phyloP scores from a whole-genome alignment of 176 grass and related monocot species.

The Leersia perrieri region DNA sequence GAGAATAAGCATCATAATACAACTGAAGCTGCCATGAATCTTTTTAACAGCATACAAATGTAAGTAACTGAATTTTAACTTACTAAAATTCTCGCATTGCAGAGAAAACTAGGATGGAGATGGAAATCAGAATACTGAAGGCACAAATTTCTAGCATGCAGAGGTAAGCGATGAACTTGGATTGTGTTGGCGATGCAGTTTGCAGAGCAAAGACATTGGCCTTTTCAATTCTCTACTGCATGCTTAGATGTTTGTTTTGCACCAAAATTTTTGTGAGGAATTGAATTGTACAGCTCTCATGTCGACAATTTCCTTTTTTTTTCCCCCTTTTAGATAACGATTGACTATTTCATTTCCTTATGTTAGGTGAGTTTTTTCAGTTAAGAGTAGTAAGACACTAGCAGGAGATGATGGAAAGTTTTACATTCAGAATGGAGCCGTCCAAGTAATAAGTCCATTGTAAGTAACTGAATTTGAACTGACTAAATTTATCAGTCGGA shows the following conservation, averaged over 20 bases:
- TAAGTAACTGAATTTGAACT: no score
- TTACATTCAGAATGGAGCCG: not conserved
- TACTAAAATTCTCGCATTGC: conserved; percentile 14
- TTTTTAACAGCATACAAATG: no score
- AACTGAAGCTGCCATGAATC: no score
- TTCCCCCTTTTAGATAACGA: no score
- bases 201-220: conserved; percentile 41
- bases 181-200: conserved; percentile 28
- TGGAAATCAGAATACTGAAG: conserved; percentile 50
- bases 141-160: conserved; percentile 45
- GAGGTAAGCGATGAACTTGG: conserved; percentile 44
- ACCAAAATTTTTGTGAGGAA: conserved; percentile 20
- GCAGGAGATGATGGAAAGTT: no score
- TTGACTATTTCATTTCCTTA: not conserved
- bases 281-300: conserved; percentile 21
- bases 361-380: not conserved
- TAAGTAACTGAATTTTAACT: no score
- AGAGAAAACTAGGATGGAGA: conserved; percentile 34
- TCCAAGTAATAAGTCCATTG: no score
- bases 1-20: no score
- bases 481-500: no score
- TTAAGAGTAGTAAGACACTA: no score
- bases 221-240: not conserved
- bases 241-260: conserved; percentile 21
- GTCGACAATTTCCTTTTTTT: not conserved